Evolutionary conservation across 441 rosid species (phyloP).

Genomic region (Daphne laureola): DNA sequence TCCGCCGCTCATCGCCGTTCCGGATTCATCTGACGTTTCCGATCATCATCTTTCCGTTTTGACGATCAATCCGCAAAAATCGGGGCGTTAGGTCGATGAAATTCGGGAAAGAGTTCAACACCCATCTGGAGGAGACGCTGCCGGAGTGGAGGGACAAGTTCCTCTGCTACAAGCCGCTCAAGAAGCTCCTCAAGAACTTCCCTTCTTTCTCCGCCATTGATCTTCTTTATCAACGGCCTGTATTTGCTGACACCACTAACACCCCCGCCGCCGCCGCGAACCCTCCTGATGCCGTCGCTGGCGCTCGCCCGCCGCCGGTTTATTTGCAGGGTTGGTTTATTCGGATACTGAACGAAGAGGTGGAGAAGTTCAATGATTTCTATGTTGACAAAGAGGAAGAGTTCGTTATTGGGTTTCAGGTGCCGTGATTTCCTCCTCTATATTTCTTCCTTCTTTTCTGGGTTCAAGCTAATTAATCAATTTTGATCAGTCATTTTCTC

Average conservation of each 20-base stretch:
- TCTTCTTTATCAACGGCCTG: constrained; percentile 17
- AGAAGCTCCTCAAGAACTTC: constrained; percentile 71
- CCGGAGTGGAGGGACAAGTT: constrained; percentile 98
- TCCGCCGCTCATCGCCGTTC: background rate
- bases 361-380: constrained; percentile 85
- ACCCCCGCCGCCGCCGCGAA: constrained; percentile 5
- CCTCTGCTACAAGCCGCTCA: constrained; percentile 84
- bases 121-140: constrained; percentile 81
- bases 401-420: constrained; percentile 87
- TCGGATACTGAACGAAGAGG: constrained; percentile 69
- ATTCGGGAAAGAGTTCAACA: constrained; percentile 86
- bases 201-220: constrained; percentile 24
- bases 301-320: constrained; percentile 18
- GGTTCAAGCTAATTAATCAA: background rate
- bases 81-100: constrained; percentile 38
- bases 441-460: background rate
- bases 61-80: background rate
- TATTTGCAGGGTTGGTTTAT: constrained; percentile 63
- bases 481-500: background rate
- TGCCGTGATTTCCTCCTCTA: constrained; percentile 4
- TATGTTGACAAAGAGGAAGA: constrained; percentile 91
- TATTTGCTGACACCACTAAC: constrained; percentile 22
- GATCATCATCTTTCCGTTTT: background rate
- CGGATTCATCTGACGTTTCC: constrained; percentile 4
- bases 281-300: background rate